Base-by-base conservation (phyloP, 2,329 filamentous ascomycete genomes). In the Trichoderma atrobrunneum region DNA sequence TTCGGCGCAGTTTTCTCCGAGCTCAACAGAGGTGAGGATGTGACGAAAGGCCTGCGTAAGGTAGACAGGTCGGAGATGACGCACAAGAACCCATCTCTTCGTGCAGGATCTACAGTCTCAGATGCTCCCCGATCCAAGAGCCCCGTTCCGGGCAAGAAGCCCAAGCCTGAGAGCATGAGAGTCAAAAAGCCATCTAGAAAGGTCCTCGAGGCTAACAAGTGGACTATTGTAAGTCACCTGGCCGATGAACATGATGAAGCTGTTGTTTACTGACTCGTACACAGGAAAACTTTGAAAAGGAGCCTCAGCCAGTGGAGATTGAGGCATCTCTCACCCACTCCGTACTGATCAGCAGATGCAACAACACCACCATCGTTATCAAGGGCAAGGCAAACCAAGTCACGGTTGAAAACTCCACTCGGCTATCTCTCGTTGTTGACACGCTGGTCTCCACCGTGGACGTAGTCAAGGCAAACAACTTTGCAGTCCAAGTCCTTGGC, bases 41-140 rank as follows among this genome's bases (percentile, higher is more conserved):
- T 99, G 73, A 99, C 96, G 5, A 90, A 93, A 75, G 91, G 93
- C 36, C 87, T 99, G 43, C 92, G 93, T 76, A 99, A 98, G 85
- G 96, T 99, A 64, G 95, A 98, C 84, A 92, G 91, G 79, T 96
- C 93, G 69, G 88, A 98, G 82, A 98, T 98, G 95, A 99, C 96
- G 73, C 96, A 99, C 84, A 98, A 98, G 86, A 99, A 99, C 83
- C 96, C 96, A 16, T 89, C 91, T 11, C 86, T 99, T 72, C 91
- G 96, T 74, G 88, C 93, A 28, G 86, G 86, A 73, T 92, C 93
- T 14, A 87, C 89, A 2, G 93, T 95, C 3, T 87, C 92, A 32
- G 88, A 87, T 54, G 86, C 87, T 7, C 79, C 84, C 28, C 88
- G 93, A 63, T 90, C 88, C 71, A 97, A 96, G 87, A 97, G 93